Evolutionary conservation across 495 filamentous ascomycete species (phyloP).

Genomic region (Penicillium lagena): DNA sequence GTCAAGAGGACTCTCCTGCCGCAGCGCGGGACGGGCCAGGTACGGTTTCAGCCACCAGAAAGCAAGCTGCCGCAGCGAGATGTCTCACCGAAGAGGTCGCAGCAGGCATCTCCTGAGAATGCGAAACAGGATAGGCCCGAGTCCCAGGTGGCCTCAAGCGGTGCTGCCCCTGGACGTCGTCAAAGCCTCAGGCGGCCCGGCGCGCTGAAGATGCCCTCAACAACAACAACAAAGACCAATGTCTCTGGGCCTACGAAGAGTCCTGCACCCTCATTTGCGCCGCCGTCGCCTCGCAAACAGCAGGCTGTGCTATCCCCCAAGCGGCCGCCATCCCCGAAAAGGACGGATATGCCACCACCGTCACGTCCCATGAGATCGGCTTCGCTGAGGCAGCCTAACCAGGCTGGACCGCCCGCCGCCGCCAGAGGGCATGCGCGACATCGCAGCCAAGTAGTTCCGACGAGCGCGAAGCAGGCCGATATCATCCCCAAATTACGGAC

Average conservation of each 20-base stretch:
- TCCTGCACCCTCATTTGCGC: constrained; percentile 10
- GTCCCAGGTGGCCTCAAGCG: constrained; percentile 1
- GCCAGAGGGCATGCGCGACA: constrained; percentile 28
- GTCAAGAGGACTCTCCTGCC: constrained; percentile 17
- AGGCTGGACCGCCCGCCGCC: constrained; percentile 2
- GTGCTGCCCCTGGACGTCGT: constrained; percentile 15
- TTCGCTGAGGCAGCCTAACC: constrained; percentile 34
- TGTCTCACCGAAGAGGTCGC: constrained; percentile 13
- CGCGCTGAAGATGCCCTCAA: constrained; percentile 15
- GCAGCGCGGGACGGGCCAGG: constrained; percentile 13
- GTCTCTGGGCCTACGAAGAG: constrained; percentile 12
- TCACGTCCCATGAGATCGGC: constrained; percentile 29
- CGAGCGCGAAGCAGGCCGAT: constrained; percentile 10
- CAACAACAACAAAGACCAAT: constrained; percentile 4
- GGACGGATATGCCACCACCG: constrained; percentile 32
- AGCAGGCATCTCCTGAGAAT: constrained; percentile 2
- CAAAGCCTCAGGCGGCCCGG: constrained; percentile 29
- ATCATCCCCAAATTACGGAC: constrained; percentile 32
- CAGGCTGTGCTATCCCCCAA: constrained; percentile 7
- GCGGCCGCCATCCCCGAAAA: constrained; percentile 29
- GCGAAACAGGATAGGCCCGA: constrained; percentile 2
- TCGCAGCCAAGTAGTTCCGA: constrained; percentile 27
- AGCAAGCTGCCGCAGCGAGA: constrained; percentile 6
- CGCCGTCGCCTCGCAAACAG: constrained; percentile 27
- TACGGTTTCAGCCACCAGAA: constrained; percentile 9